Percentiles rank a stretch among this genome's conserved stretches.
phyloP scores from a whole-genome alignment of 2,329 filamentous ascomycete genomes.

The Cercospora sp. region DNA sequence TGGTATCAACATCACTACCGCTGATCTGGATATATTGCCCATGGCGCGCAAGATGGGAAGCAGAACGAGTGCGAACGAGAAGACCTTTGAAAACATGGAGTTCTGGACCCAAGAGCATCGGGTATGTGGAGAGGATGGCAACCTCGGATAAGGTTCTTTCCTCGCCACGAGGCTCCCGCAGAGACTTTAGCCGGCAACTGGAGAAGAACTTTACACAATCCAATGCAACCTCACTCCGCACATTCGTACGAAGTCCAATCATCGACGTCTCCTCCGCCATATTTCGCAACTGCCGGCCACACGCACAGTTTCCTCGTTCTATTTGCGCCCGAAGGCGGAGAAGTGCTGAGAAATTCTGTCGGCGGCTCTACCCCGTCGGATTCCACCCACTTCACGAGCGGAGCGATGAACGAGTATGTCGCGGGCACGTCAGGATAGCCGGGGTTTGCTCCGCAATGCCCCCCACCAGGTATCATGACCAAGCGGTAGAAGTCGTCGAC shows the following conservation, averaged over 20 bases:
- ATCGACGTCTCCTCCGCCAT: constrained; percentile 26
- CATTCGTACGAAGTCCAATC: constrained; percentile 33
- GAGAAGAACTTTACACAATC: not conserved
- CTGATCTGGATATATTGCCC: not conserved
- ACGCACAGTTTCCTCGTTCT: constrained; percentile 40
- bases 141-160: not conserved
- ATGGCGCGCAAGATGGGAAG: not conserved
- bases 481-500: constrained; percentile 40
- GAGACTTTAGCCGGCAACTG: not conserved
- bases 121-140: not conserved
- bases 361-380: constrained; percentile 29
- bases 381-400: constrained; percentile 43
- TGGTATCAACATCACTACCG: not conserved
- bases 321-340: constrained; percentile 34
- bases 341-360: constrained; percentile 34
- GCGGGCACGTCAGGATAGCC: constrained; percentile 39
- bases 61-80: not conserved
- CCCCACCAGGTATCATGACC: constrained; percentile 45
- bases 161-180: not conserved
- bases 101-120: not conserved
- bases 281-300: constrained; percentile 39
- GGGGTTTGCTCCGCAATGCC: constrained; percentile 42
- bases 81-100: not conserved
- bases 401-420: constrained; percentile 40
- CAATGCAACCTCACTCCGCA: constrained; percentile 17